phyloP scores from a whole-genome alignment of 1,284 basidiomycete species.

The Ustilago curta region DNA sequence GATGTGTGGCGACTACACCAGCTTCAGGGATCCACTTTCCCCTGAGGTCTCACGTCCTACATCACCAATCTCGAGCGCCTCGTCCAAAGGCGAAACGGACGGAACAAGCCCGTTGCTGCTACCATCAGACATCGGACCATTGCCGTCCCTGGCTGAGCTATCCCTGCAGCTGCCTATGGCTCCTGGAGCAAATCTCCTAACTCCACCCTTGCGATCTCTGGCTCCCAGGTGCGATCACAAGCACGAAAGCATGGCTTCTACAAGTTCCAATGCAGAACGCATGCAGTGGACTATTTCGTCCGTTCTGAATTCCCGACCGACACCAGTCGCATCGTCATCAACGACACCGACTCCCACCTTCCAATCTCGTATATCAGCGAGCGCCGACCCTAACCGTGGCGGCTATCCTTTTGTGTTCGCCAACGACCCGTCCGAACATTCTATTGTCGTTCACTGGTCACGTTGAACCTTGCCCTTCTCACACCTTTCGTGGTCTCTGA shows the following conservation, averaged over 20 bases:
- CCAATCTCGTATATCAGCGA: constrained; percentile 1
- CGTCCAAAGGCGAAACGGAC: constrained; percentile 39
- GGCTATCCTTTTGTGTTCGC: not conserved
- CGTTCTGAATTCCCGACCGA: constrained; percentile 6
- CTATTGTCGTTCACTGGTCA: constrained; percentile 42
- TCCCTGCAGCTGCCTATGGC: constrained; percentile 30
- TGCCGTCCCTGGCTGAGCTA: constrained; percentile 35
- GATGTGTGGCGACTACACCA: constrained; percentile 14
- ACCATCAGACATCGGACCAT: constrained; percentile 19
- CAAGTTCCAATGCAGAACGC: constrained; percentile 24
- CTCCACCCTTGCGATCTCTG: constrained; percentile 13
- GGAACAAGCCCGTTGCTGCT: constrained; percentile 29
- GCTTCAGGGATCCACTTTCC: constrained; percentile 29
- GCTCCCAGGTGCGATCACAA: constrained; percentile 36
- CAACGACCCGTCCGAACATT: constrained; percentile 16
- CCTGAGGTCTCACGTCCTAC: constrained; percentile 42
- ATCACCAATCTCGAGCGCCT: constrained; percentile 41
- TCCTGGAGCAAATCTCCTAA: not conserved
- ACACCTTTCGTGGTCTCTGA: not conserved
- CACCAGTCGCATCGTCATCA: constrained; percentile 14
- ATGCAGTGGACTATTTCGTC: constrained; percentile 39
- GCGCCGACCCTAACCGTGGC: constrained; percentile 6
- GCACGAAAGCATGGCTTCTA: not conserved
- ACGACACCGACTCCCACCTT: constrained; percentile 4
- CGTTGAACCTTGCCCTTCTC: constrained; percentile 13